These are phyloP conservation scores for Aspergillus proliferans DNA, from an alignment of 2,329 filamentous ascomycete genomes.

Conservation along the genomic window DNA sequence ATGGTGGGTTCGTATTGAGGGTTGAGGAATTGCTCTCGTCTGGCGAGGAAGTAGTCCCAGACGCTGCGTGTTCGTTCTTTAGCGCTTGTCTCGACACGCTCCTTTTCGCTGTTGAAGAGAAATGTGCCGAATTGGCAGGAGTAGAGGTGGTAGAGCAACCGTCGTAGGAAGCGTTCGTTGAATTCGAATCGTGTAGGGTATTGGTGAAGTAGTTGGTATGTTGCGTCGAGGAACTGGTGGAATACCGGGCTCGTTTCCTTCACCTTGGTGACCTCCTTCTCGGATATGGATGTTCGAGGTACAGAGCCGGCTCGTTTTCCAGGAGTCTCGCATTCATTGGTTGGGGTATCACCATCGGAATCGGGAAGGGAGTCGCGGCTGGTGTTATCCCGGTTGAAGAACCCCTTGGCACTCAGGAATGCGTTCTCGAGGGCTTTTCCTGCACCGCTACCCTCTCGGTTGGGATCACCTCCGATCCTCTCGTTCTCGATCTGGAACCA, in stretches of 20 bases:
- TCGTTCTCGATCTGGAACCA: constrained; percentile 91
- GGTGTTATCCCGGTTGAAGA: constrained; percentile 77
- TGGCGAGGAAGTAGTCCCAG: constrained; percentile 90
- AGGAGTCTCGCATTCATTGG: constrained; percentile 42
- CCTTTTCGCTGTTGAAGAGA: constrained; percentile 88
- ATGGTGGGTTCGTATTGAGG: constrained; percentile 66
- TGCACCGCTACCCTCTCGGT: constrained; percentile 34
- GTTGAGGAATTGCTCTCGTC: constrained; percentile 76
- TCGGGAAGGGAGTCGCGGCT: constrained; percentile 59
- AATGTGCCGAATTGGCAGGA: constrained; percentile 97
- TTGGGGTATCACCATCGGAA: constrained; percentile 49
- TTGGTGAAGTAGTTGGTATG: constrained; percentile 82
- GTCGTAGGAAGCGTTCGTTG: constrained; percentile 85
- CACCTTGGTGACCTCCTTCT: constrained; percentile 64
- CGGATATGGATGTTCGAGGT: constrained; percentile 35
- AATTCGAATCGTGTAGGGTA: constrained; percentile 88
- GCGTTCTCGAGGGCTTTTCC: constrained; percentile 80
- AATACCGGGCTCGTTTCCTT: constrained; percentile 95
- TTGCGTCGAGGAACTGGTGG: constrained; percentile 93
- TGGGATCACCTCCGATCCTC: constrained; percentile 52
- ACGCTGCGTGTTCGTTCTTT: constrained; percentile 73
- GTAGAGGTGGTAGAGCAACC: constrained; percentile 87
- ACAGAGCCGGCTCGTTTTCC: constrained; percentile 30
- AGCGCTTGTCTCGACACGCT: constrained; percentile 65
- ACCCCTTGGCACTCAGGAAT: constrained; percentile 74